Conservation (phyloP, 2,329 filamentous ascomycete genomes). For the Epichloe sibirici region DNA sequence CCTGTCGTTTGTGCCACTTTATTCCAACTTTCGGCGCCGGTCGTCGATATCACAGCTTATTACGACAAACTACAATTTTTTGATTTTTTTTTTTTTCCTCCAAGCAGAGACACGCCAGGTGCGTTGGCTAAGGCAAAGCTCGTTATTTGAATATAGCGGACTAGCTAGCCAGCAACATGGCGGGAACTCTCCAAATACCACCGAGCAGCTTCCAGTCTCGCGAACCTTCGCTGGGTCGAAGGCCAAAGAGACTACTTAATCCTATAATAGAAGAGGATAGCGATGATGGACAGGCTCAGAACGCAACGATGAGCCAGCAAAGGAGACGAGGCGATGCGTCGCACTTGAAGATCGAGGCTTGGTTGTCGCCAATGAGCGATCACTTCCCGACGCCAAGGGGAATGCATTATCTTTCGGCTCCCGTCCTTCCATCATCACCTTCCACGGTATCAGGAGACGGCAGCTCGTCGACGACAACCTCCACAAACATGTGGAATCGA, state of each 20-base stretch:
- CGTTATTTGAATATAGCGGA: conserved; percentile 19
- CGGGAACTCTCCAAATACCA: conserved; percentile 22
- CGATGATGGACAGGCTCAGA: conserved; percentile 23
- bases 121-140: neutral
- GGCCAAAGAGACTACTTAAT: conserved; percentile 44
- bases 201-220: conserved; percentile 28
- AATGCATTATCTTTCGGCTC: conserved; percentile 50
- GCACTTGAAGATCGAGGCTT: conserved; percentile 42
- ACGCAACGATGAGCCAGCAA: conserved; percentile 11
- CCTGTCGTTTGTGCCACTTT: conserved; percentile 24
- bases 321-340: conserved; percentile 20
- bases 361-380: conserved; percentile 47
- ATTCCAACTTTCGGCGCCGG: conserved; percentile 21
- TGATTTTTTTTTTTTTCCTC: neutral
- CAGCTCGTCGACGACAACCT: conserved; percentile 41
- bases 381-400: conserved; percentile 65
- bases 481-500: conserved; percentile 49
- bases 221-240: conserved; percentile 45
- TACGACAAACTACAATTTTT: conserved; percentile 8
- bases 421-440: conserved; percentile 49
- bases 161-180: conserved; percentile 26
- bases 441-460: conserved; percentile 41
- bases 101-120: neutral
- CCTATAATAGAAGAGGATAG: conserved; percentile 50
- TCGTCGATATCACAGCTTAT: conserved; percentile 16